Percentiles rank a stretch among this genome's conserved stretches.
phyloP scores from a whole-genome alignment of 2,329 filamentous ascomycete species.

The Camillea tinctor region DNA sequence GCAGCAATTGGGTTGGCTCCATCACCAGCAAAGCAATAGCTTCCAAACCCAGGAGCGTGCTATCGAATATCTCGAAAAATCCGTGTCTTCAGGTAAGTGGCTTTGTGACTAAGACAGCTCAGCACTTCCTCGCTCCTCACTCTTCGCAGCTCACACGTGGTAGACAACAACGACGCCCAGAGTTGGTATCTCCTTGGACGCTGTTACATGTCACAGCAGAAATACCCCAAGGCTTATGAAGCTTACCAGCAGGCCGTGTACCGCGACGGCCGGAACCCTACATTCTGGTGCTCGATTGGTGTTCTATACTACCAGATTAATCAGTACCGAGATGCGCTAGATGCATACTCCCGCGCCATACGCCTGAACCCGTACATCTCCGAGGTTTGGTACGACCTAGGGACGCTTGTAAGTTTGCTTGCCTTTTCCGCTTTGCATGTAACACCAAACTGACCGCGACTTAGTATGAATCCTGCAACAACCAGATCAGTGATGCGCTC shows the following conservation, averaged over 20 bases:
- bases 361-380: slow-evolving; percentile 97
- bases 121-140: slow-evolving; percentile 1
- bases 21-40: slow-evolving; percentile 91
- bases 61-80: slow-evolving; percentile 96
- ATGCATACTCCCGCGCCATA: slow-evolving; percentile 96
- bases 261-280: slow-evolving; percentile 93
- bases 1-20: slow-evolving; percentile 95
- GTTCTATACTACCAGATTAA: slow-evolving; percentile 99
- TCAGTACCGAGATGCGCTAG: slow-evolving; percentile 95
- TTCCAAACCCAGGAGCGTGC: slow-evolving; percentile 93
- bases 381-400: slow-evolving; percentile 98
- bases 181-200: slow-evolving; percentile 98
- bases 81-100: slow-evolving; percentile 79
- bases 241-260: slow-evolving; percentile 99
- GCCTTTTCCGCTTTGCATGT: slow-evolving; percentile 6
- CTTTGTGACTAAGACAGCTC: slow-evolving; percentile 4
- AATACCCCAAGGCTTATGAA: slow-evolving; percentile 97
- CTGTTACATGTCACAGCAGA: slow-evolving; percentile 99
- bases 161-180: slow-evolving; percentile 92
- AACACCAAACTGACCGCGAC: slow-evolving; percentile 30
- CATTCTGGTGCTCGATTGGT: slow-evolving; percentile 99
- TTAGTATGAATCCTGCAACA: slow-evolving; percentile 97
- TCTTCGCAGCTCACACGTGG: slow-evolving; percentile 28
- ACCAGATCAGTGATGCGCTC: slow-evolving; percentile 92
- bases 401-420: slow-evolving; percentile 73